Conservation (phyloP, 2,329 filamentous ascomycete species). For the Periconia sp. region DNA sequence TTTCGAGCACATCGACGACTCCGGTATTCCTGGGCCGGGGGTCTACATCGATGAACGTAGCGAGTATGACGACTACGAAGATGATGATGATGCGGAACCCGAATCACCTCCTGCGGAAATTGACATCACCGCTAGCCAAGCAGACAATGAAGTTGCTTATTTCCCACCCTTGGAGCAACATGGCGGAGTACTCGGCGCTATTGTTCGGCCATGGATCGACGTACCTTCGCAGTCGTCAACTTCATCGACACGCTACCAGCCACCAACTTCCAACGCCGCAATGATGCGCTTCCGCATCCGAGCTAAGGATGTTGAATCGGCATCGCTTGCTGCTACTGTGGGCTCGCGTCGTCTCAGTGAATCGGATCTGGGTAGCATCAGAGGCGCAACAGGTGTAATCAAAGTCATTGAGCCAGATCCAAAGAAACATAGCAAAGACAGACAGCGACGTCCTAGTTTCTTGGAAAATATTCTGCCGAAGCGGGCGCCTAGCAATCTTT, state of each 20-base stretch:
- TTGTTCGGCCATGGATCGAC: slow-evolving; percentile 58
- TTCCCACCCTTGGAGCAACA: slow-evolving; percentile 36
- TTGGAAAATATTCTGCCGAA: slow-evolving; percentile 54
- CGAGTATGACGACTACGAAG: slow-evolving; percentile 44
- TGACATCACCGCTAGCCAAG: slow-evolving; percentile 30
- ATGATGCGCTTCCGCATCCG: slow-evolving; percentile 59
- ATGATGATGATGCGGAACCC: slow-evolving; percentile 39
- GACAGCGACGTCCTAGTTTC: slow-evolving; percentile 59
- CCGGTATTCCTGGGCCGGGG: slow-evolving; percentile 58
- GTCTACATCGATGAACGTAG: slow-evolving; percentile 48
- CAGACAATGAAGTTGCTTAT: slow-evolving; percentile 33
- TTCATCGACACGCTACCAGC: slow-evolving; percentile 51
- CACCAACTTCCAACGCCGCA: slow-evolving; percentile 61
- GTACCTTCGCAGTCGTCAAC: slow-evolving; percentile 41
- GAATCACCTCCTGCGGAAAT: slow-evolving; percentile 45
- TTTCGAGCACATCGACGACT: slow-evolving; percentile 43
- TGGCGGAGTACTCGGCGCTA: slow-evolving; percentile 23
- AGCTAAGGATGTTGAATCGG: slow-evolving; percentile 59
- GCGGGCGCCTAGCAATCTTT: slow-evolving; percentile 49
- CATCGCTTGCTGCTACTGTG: slow-evolving; percentile 69
- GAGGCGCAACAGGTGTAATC: slow-evolving; percentile 64
- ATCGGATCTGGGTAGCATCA: slow-evolving; percentile 67
- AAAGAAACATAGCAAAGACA: slow-evolving; percentile 45
- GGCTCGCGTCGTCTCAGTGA: slow-evolving; percentile 70
- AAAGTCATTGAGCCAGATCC: slow-evolving; percentile 62